Conservation (phyloP, 129 eudicot genomes). For the Chrysanthemum makinoi region DNA sequence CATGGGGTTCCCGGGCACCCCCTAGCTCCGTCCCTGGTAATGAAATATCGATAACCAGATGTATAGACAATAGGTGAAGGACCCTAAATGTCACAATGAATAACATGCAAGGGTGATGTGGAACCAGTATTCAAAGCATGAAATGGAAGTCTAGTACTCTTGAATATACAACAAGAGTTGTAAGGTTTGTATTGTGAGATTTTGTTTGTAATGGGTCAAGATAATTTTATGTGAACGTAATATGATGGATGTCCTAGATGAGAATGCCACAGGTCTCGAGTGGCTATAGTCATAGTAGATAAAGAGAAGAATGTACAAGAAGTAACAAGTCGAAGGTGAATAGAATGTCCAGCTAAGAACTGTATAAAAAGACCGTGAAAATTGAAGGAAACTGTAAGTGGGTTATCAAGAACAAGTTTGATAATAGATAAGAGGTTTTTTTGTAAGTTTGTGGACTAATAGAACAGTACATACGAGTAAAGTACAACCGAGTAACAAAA, state of each 20-base stretch:
- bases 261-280: not conserved
- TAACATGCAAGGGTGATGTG: not conserved
- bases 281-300: not conserved
- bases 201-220: not conserved
- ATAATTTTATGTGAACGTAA: not conserved
- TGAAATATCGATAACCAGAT: not conserved
- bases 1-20: too few relatives aligned
- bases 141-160: not conserved
- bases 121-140: not conserved
- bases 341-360: too few relatives aligned
- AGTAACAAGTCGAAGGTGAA: too few relatives aligned
- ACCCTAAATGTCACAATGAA: not conserved
- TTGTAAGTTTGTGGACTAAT: not conserved
- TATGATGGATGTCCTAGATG: not conserved
- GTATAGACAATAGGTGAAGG: not conserved
- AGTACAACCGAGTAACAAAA: not conserved
- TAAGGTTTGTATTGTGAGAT: not conserved
- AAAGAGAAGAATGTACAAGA: not conserved
- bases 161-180: not conserved
- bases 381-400: not conserved
- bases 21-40: too few relatives aligned
- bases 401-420: not conserved
- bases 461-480: not conserved
- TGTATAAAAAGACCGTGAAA: too few relatives aligned
- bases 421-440: not conserved